Evolutionary conservation across 2,329 filamentous ascomycete species (phyloP), one percentile per base, ranked within the genome.

Genomic region (Coniochaeta sp.): DNA sequence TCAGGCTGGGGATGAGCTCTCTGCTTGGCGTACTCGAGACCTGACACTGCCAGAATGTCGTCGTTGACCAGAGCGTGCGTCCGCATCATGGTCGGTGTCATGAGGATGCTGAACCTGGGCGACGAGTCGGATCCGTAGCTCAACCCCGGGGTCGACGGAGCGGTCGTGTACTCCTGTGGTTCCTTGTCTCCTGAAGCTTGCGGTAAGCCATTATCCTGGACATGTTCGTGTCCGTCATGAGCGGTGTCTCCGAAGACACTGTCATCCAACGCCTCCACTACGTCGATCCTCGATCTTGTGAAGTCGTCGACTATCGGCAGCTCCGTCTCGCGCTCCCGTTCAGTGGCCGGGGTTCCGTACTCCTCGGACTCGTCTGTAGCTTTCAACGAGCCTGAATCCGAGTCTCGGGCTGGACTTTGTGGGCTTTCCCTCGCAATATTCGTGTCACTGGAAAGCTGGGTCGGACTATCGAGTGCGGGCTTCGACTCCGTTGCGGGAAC

Each of bases 61-160:
- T 28, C 47, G 30, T 52, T 26, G 4, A 10, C 17, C 12, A 52
- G 22, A n/a, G 22, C 26, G 14, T 52, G 47, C 26, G 22, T 52
- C 12, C 47, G 47, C 47, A 52, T 14, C 47, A 52, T 52, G 22
- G 10, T 52, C 16, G 71, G 70, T 17, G 71, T 72, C 17, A 65
- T 64, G 19, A 70, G 56, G 22, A 70, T 19, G 62, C 70, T 72
- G 50, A 66, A 61, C n/a, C 67, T 62, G 36, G 69, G 70, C 4
- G 72, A 72, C 1, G 67, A 65, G 9, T 65, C 65, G 4, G 60
- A 64, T 24, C 70, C 69, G n/a, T 62, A 65, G 61, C 69, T 72
- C 24, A 73, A 62, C 1, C 63, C 70, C 17, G 72, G 72, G 16
- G 71, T 71, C 3, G 70, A 70, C 3, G 71, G 70, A 19, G 66